Conservation (phyloP, 768 basidiomycete species). For the Phylloporus arenicola region DNA sequence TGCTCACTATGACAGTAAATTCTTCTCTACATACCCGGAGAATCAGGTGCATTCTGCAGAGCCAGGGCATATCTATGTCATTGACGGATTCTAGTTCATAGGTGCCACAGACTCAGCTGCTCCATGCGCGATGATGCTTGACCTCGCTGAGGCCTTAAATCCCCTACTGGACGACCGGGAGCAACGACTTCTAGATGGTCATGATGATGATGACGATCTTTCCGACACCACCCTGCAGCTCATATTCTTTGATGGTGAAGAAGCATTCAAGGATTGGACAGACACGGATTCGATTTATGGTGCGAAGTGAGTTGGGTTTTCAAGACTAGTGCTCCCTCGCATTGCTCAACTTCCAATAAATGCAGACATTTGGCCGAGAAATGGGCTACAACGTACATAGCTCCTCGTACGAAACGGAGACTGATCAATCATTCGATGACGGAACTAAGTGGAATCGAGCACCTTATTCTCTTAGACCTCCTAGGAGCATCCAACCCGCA, state of each 20-base stretch:
- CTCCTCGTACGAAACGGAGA: slow-evolving; percentile 56
- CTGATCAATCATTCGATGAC: slow-evolving; percentile 50
- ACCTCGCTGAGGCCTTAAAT: slow-evolving; percentile 80
- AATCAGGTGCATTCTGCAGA: slow-evolving; percentile 55
- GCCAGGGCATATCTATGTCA: not conserved
- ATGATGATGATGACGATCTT: slow-evolving; percentile 69
- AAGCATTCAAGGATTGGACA: slow-evolving; percentile 91
- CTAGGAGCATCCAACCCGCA: slow-evolving; percentile 72
- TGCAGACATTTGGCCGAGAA: slow-evolving; percentile 80
- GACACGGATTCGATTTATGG: slow-evolving; percentile 89
- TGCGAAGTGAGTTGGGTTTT: slow-evolving; percentile 56
- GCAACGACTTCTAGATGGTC: slow-evolving; percentile 47
- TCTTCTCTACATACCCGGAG: slow-evolving; percentile 60
- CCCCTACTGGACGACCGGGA: slow-evolving; percentile 61
- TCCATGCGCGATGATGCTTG: slow-evolving; percentile 90
- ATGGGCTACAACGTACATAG: slow-evolving; percentile 70
- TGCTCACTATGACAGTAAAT: slow-evolving; percentile 94
- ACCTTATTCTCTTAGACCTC: slow-evolving; percentile 89
- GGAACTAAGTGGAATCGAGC: slow-evolving; percentile 76
- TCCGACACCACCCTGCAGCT: slow-evolving; percentile 85
- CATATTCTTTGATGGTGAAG: slow-evolving; percentile 96
- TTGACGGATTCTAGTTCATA: slow-evolving; percentile 60
- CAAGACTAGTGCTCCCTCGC: not conserved
- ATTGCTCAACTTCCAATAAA: not conserved
- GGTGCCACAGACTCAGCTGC: slow-evolving; percentile 98